Percentiles rank a stretch among this genome's conserved stretches.
Evolutionary conservation across 176 grass and related monocot genomes (phyloP).

Genomic region (Hordeum marinum): DNA sequence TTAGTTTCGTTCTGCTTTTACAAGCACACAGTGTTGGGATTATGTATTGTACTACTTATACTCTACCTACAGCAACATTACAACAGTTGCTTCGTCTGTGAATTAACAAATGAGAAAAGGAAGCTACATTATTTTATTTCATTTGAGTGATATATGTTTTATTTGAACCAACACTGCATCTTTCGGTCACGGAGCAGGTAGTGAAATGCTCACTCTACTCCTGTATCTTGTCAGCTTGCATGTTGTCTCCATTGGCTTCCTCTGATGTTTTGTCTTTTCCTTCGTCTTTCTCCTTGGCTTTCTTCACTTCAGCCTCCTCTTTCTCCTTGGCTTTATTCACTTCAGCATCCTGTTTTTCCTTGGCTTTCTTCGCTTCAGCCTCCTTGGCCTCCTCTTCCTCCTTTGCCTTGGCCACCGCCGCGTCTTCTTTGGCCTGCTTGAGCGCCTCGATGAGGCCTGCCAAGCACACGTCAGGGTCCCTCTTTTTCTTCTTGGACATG

Average conservation of each 20-base stretch:
- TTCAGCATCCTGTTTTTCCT: not conserved
- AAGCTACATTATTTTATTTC: not conserved
- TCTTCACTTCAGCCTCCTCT: not conserved
- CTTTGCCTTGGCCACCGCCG: not conserved
- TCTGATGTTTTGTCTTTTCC: not conserved
- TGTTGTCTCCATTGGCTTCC: not conserved
- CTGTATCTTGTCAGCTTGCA: not conserved
- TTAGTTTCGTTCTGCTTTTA: not conserved
- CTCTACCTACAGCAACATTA: not conserved
- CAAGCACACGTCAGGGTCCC: constrained; percentile 2
- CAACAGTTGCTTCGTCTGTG: not conserved
- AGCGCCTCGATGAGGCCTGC: constrained; percentile 28
- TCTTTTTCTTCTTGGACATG: constrained; percentile 37
- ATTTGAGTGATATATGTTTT: not conserved
- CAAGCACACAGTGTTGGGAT: no score
- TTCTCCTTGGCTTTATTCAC: not conserved
- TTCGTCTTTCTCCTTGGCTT: not conserved
- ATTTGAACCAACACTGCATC: not conserved
- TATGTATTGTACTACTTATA: no score
- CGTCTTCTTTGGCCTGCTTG: constrained; percentile 30
- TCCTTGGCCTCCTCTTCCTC: not conserved
- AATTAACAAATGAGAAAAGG: not conserved
- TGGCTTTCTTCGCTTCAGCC: not conserved
- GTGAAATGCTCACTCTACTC: not conserved
- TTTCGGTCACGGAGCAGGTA: not conserved